Conservation (phyloP, 2,329 filamentous ascomycete genomes). For the Dothideomycetes sp. region DNA sequence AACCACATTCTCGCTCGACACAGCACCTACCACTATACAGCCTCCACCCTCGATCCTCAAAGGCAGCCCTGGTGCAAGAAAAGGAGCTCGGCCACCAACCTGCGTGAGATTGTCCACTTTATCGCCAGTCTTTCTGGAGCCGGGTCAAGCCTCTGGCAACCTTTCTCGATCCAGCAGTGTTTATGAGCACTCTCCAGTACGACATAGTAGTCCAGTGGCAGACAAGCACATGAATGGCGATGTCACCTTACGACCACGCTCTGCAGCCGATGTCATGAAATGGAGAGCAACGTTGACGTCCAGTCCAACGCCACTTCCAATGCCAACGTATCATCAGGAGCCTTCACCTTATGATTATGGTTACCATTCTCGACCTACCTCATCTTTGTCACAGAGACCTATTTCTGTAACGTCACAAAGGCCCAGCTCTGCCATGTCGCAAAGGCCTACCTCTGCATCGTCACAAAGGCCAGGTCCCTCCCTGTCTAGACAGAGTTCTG, state of each 20-base stretch:
- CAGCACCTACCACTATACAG: slow-evolving; percentile 24
- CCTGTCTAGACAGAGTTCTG: slow-evolving; percentile 13
- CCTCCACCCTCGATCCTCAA: slow-evolving; percentile 36
- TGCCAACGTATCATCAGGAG: slow-evolving; percentile 12
- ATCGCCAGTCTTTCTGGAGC: slow-evolving; percentile 33
- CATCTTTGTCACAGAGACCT: background rate
- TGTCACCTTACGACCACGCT: slow-evolving; percentile 3
- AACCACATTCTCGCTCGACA: slow-evolving; percentile 39
- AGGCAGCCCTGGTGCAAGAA: slow-evolving; percentile 35
- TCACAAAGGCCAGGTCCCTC: background rate
- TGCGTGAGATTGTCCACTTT: slow-evolving; percentile 37
- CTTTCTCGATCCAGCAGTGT: slow-evolving; percentile 29
- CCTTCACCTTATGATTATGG: background rate
- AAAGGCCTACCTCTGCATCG: background rate
- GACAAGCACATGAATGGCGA: slow-evolving; percentile 5
- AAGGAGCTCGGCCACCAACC: slow-evolving; percentile 35
- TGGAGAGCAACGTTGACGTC: slow-evolving; percentile 32
- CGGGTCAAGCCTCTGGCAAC: slow-evolving; percentile 27
- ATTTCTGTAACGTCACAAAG: slow-evolving; percentile 16
- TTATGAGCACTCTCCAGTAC: slow-evolving; percentile 25
- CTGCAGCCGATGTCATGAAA: slow-evolving; percentile 22
- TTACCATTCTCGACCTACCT: background rate
- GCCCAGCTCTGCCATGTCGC: background rate
- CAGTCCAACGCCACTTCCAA: slow-evolving; percentile 31
- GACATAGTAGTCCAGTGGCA: background rate